Evolutionary conservation across 257 asterid species (phyloP), one percentile per base, ranked within the genome.

Genomic region (Fraxinus quadrangulata): DNA sequence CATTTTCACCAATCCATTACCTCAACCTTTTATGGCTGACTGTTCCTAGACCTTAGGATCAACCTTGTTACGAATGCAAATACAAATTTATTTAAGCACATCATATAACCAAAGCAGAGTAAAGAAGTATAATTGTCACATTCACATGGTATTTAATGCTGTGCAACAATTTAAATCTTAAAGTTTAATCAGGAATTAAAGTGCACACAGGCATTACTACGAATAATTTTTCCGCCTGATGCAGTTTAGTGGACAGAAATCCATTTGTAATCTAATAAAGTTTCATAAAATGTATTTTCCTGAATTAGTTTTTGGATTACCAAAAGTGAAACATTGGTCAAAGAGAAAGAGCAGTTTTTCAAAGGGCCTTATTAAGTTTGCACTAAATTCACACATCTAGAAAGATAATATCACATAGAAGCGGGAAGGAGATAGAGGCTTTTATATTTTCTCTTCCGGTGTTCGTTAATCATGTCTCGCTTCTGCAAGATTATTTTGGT

Each of bases 221-320:
- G 2, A 56, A 56, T 59, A 21, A 59, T 59, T 59, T 59, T 6
- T 13, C 67, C 26, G n/a, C 21, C 30, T 21, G 28, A 23, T 59
- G 67, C 67, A 59, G 67, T 59, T 59, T 59, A 14, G 67, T 23
- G 72, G 23, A 40, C 59, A 42, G 56, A 74, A n/a, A 31, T n/a
- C 28, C 79, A 39, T 21, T 40, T 54, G 28, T 7, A 4, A 47
- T 5, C 3, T 54, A n/a, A 54, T 54, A 7, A 54, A 3, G 1
- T 56, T 56, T 19, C 66, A 56, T n/a, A 56, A 56, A 7, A 17
- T 63, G 19, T 16, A 0, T 37, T 36, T 75, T 12, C 13, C 30
- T 24, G 47, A 75, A 16, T 21, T 67, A 47, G 67, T 23, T 72
- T 37, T 42, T 72, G 66, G 30, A 73, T 28, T 5, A 24, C 30